Percentiles rank a stretch among this genome's conserved stretches.
These are phyloP conservation scores for Fusarium poae DNA, from an alignment of 2,329 filamentous ascomycete genomes.

Conservation along the genomic window DNA sequence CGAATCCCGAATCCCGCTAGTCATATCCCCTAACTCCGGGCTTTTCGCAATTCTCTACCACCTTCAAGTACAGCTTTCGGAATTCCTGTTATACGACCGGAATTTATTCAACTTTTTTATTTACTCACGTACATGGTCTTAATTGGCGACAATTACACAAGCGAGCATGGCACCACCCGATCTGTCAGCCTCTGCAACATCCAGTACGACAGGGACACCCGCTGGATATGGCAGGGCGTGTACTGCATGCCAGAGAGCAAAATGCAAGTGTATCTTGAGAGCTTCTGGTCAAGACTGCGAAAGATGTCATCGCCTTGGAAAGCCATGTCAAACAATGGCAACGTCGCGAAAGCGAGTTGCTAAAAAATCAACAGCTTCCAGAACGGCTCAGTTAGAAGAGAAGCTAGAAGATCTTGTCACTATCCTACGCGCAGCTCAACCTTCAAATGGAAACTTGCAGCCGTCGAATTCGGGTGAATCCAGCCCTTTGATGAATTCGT, in stretches of 20 bases:
- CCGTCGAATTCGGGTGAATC: slow-evolving; percentile 21
- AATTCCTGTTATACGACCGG: slow-evolving; percentile 37
- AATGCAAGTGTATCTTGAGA: slow-evolving; percentile 63
- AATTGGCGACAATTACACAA: slow-evolving; percentile 9
- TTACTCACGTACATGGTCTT: slow-evolving; percentile 3
- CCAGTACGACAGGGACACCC: slow-evolving; percentile 45
- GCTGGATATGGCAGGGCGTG: slow-evolving; percentile 61
- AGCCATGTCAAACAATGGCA: slow-evolving; percentile 61
- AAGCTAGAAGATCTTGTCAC: slow-evolving; percentile 64
- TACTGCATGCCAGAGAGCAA: slow-evolving; percentile 61
- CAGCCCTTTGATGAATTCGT: slow-evolving; percentile 19
- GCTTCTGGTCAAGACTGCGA: slow-evolving; percentile 53
- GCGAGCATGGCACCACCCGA: slow-evolving; percentile 45
- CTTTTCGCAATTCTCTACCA: slow-evolving; percentile 5
- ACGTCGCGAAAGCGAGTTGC: slow-evolving; percentile 56
- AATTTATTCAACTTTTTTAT: slow-evolving; percentile 23
- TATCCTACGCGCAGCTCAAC: slow-evolving; percentile 56
- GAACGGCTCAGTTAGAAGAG: slow-evolving; percentile 62
- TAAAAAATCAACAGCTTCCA: slow-evolving; percentile 53
- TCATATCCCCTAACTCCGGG: slow-evolving; percentile 28
- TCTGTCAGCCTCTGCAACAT: slow-evolving; percentile 20
- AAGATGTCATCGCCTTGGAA: slow-evolving; percentile 61
- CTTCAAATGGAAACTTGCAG: slow-evolving; percentile 33
- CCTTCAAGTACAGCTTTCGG: slow-evolving; percentile 13
- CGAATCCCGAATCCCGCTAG: slow-evolving; percentile 25